Conservation (phyloP, 1,139 yeast species). For the Eremothecium gossypii region DNA sequence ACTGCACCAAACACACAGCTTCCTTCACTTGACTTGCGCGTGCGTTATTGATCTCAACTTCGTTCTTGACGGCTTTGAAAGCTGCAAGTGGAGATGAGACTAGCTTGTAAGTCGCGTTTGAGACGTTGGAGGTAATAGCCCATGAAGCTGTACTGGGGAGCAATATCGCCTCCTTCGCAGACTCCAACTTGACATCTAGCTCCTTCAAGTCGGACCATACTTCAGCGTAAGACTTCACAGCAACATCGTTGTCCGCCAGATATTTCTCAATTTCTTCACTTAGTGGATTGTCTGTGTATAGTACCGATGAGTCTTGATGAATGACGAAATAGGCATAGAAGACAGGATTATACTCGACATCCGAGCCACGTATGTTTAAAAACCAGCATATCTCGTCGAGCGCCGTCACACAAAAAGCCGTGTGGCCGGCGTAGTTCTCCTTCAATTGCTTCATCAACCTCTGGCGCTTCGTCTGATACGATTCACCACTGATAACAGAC, state of each 20-base stretch:
- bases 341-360: constrained; percentile 84
- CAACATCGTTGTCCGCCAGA: constrained; percentile 33
- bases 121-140: constrained; percentile 59
- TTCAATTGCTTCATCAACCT: constrained; percentile 27
- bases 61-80: constrained; percentile 72
- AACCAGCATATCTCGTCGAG: constrained; percentile 93
- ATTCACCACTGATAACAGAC: constrained; percentile 41
- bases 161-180: constrained; percentile 35
- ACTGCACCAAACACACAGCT: constrained; percentile 71
- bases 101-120: constrained; percentile 36
- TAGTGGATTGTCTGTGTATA: constrained; percentile 48
- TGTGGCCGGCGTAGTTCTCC: constrained; percentile 31
- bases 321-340: constrained; percentile 73
- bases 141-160: constrained; percentile 67
- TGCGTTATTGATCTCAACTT: constrained; percentile 66
- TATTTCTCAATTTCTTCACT: constrained; percentile 27
- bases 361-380: constrained; percentile 76
- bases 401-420: constrained; percentile 51
- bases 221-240: constrained; percentile 43
- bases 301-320: constrained; percentile 39
- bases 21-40: constrained; percentile 74
- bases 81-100: constrained; percentile 56
- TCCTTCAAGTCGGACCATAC: constrained; percentile 47
- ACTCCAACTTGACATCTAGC: constrained; percentile 7
- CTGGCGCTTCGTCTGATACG: constrained; percentile 33